These are phyloP conservation scores for Sporothrix humicola DNA, from an alignment of 2,329 filamentous ascomycete species.

Conservation along the genomic window DNA sequence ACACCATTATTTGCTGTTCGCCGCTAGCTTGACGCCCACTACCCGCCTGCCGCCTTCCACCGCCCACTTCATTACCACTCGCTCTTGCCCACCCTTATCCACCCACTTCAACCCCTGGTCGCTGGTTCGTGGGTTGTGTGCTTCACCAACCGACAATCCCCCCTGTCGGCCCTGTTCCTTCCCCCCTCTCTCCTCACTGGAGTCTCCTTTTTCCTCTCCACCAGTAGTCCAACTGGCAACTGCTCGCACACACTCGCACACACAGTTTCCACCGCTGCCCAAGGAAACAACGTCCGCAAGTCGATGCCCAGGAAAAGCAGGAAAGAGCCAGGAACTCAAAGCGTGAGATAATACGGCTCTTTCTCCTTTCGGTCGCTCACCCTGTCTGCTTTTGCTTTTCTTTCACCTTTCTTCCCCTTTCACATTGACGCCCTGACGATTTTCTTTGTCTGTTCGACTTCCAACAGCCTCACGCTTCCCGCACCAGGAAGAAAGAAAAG, in stretches of 20 bases:
- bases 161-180: conserved; percentile 16
- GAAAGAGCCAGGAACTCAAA: background rate
- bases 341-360: conserved; percentile 28
- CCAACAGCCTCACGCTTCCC: conserved; percentile 27
- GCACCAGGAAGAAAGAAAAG: conserved; percentile 5
- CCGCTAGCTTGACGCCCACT: conserved; percentile 18
- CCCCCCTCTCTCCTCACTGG: conserved; percentile 13
- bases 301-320: background rate
- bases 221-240: background rate
- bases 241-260: conserved; percentile 19
- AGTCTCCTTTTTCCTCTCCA: conserved; percentile 9
- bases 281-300: background rate
- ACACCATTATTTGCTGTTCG: background rate
- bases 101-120: conserved; percentile 12
- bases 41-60: conserved; percentile 17
- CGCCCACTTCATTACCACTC: background rate
- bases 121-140: conserved; percentile 23
- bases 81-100: background rate
- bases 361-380: conserved; percentile 22
- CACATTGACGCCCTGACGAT: background rate
- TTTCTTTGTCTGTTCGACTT: conserved; percentile 22
- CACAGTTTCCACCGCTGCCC: background rate
- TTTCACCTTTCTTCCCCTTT: conserved; percentile 1
- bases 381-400: background rate
- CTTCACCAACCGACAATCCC: conserved; percentile 30